Evolutionary conservation across 805 yeast genomes (phyloP).

Genomic region (Schizosaccharomyces lindneri): DNA sequence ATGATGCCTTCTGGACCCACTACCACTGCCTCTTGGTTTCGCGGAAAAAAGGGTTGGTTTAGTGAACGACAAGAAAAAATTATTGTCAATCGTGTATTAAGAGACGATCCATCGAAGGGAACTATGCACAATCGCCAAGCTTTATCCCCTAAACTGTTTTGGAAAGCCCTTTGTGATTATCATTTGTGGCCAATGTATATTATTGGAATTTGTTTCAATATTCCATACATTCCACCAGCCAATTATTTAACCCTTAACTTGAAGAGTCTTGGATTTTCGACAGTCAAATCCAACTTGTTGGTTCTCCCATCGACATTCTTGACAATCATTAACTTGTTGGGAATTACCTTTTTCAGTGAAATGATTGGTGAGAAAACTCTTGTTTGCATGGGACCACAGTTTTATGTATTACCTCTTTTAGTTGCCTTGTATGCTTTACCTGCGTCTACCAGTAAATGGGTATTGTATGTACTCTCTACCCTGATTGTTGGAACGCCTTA

Average conservation of each 20-base stretch:
- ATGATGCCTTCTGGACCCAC: constrained; percentile 33
- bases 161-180: constrained; percentile 21
- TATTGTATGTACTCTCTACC: constrained; percentile 7
- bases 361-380: constrained; percentile 6
- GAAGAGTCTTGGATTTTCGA: constrained; percentile 24
- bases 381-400: constrained; percentile 7
- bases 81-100: constrained; percentile 30
- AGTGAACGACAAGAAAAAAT: constrained; percentile 31
- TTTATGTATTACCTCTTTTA: constrained; percentile 8
- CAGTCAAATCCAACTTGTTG: constrained; percentile 27
- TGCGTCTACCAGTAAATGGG: constrained; percentile 7
- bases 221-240: constrained; percentile 17
- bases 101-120: constrained; percentile 42
- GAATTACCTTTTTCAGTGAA: constrained; percentile 10
- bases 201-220: constrained; percentile 21
- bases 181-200: constrained; percentile 32
- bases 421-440: constrained; percentile 10
- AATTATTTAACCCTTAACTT: constrained; percentile 26
- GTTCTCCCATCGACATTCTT: constrained; percentile 22
- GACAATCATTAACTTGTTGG: constrained; percentile 6
- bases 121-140: constrained; percentile 40
- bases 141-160: constrained; percentile 19
- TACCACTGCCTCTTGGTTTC: constrained; percentile 25
- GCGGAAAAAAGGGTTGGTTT: constrained; percentile 29
- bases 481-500: constrained; percentile 22